Evolutionary conservation across 345 rosid genomes (phyloP).

Genomic region (Kernera saxatilis): DNA sequence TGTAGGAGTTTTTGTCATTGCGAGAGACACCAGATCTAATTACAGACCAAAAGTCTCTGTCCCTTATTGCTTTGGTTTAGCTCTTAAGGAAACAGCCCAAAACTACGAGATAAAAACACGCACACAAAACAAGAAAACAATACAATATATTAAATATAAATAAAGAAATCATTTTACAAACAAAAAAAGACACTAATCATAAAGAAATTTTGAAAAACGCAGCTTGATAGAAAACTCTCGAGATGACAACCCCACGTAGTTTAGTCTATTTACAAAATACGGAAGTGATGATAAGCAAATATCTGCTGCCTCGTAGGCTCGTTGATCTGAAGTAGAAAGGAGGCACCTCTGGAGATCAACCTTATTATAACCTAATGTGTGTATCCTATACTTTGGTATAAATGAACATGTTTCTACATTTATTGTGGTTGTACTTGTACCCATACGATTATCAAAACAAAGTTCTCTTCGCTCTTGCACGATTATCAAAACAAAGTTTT

Average conservation of each 20-base stretch:
- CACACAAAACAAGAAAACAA: neutral
- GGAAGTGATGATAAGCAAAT: neutral
- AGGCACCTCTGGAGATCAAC: neutral
- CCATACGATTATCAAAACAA: no score
- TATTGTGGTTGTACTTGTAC: no score
- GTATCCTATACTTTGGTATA: neutral
- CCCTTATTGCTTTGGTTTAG: slow-evolving; percentile 22
- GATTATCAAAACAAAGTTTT: no score
- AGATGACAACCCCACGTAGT: neutral
- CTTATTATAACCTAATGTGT: neutral
- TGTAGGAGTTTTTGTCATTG: slow-evolving; percentile 19
- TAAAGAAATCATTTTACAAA: neutral
- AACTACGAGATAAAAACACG: slow-evolving; percentile 1
- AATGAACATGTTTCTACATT: no score
- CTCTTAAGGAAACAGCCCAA: slow-evolving; percentile 18
- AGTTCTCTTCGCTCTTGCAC: no score
- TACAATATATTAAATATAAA: neutral
- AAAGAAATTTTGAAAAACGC: neutral
- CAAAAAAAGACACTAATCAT: neutral
- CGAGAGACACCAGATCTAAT: slow-evolving; percentile 24
- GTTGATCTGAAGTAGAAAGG: neutral
- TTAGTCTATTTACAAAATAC: neutral
- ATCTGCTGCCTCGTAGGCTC: neutral
- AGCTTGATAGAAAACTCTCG: neutral
- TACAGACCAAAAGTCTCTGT: slow-evolving; percentile 29